Evolutionary conservation across 768 basidiomycete species (phyloP).

Genomic region (Boletellus emodensis): DNA sequence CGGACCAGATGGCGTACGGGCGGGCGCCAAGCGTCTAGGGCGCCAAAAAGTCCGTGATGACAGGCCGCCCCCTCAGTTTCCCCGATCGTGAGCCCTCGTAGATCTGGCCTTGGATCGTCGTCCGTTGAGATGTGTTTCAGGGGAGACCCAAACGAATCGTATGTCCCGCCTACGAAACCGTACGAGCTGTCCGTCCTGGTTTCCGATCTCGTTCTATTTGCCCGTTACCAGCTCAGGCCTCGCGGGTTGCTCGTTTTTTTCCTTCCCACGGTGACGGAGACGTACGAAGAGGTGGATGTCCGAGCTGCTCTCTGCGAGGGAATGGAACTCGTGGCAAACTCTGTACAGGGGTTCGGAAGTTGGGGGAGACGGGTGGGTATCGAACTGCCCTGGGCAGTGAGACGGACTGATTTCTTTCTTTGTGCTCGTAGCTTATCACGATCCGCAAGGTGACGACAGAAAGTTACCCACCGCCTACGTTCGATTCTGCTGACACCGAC

Average conservation of each 20-base stretch:
- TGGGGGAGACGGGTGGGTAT: slow-evolving; percentile 86
- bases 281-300: slow-evolving; percentile 86
- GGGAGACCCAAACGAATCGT: slow-evolving; percentile 52
- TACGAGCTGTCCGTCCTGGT: slow-evolving; percentile 88
- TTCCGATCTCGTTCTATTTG: slow-evolving; percentile 72
- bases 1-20: slow-evolving; percentile 81
- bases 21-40: slow-evolving; percentile 79
- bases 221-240: slow-evolving; percentile 81
- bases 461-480: slow-evolving; percentile 50
- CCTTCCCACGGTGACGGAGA: slow-evolving; percentile 86
- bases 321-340: slow-evolving; percentile 86
- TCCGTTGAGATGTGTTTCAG: slow-evolving; percentile 3
- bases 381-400: neutral
- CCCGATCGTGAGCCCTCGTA: slow-evolving; percentile 41
- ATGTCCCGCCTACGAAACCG: slow-evolving; percentile 86
- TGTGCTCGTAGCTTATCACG: slow-evolving; percentile 74
- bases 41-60: slow-evolving; percentile 47
- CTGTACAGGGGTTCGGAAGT: slow-evolving; percentile 87
- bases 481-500: slow-evolving; percentile 33
- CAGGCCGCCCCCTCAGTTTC: slow-evolving; percentile 27
- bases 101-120: neutral
- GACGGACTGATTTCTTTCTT: neutral
- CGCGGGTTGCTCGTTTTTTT: slow-evolving; percentile 93
- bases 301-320: slow-evolving; percentile 75
- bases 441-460: slow-evolving; percentile 63